Conservation (phyloP, 768 basidiomycete species). For the Filobasidium floriforme region DNA sequence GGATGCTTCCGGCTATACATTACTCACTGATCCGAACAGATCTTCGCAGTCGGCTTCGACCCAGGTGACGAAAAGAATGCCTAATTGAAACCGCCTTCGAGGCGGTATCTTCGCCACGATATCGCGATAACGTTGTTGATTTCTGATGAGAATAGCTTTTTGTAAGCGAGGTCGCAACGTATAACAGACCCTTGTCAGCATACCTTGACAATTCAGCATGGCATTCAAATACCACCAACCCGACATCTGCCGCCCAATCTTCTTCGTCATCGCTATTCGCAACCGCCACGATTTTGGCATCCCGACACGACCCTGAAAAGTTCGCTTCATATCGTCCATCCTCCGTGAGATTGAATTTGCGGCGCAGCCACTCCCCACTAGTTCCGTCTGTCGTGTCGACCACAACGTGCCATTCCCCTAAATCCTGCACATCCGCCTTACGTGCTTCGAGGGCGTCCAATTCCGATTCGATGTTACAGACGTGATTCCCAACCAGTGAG, state of each 20-base stretch:
- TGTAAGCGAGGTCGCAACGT: not conserved
- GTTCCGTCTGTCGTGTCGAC: not conserved
- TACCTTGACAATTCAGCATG: not conserved
- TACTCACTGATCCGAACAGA: slow-evolving; percentile 6
- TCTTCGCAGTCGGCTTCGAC: not conserved
- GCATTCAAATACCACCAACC: slow-evolving; percentile 21
- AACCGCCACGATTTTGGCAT: slow-evolving; percentile 14
- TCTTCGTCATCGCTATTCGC: not conserved
- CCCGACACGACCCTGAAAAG: slow-evolving; percentile 7
- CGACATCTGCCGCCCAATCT: not conserved
- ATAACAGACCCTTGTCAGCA: not conserved
- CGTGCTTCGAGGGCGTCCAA: slow-evolving; percentile 1
- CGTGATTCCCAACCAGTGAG: slow-evolving; percentile 16
- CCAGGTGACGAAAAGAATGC: slow-evolving; percentile 13
- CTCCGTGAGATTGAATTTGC: slow-evolving; percentile 11
- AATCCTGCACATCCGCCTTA: slow-evolving; percentile 4
- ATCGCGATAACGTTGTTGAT: not conserved
- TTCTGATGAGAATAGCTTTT: not conserved
- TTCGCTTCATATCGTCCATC: slow-evolving; percentile 6
- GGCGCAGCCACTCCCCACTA: slow-evolving; percentile 9
- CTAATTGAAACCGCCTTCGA: slow-evolving; percentile 11
- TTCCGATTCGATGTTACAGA: slow-evolving; percentile 14
- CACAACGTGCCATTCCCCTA: slow-evolving; percentile 11
- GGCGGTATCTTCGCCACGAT: slow-evolving; percentile 7
- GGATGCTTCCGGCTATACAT: not conserved